Conservation (phyloP, 164 flowering plant genomes). For the Platanus orientalis region DNA sequence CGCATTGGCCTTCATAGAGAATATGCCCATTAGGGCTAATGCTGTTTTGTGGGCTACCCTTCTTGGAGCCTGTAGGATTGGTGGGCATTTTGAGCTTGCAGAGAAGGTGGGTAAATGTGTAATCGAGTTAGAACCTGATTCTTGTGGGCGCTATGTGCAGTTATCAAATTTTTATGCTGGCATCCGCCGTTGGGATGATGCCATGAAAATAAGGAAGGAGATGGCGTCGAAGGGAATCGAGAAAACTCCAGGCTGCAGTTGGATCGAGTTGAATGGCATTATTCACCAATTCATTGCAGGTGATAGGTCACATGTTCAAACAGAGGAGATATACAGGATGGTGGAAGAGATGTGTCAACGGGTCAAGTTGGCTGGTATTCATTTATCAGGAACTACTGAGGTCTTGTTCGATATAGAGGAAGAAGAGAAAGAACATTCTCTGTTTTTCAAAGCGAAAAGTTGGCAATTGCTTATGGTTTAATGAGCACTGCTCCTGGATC, state of each 20-base stretch:
- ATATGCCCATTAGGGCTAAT: slow-evolving; percentile 22
- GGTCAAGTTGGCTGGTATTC: slow-evolving; percentile 26
- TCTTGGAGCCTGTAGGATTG: slow-evolving; percentile 18
- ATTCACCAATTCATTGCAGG: slow-evolving; percentile 36
- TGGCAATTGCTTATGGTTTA: slow-evolving; percentile 34
- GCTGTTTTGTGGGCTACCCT: slow-evolving; percentile 19
- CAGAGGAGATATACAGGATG: slow-evolving; percentile 26
- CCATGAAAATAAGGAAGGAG: slow-evolving; percentile 11
- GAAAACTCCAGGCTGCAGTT: slow-evolving; percentile 24
- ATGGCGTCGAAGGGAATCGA: slow-evolving; percentile 20
- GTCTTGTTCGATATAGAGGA: slow-evolving; percentile 34
- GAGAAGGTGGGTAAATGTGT: slow-evolving; percentile 15
- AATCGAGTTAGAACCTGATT: slow-evolving; percentile 21
- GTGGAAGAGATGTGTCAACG: slow-evolving; percentile 26
- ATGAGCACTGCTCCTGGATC: slow-evolving; percentile 25
- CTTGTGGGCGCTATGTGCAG: slow-evolving; percentile 17
- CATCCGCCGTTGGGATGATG: slow-evolving; percentile 13
- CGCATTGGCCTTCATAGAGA: slow-evolving; percentile 13
- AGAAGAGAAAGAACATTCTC: slow-evolving; percentile 25
- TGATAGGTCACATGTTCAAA: slow-evolving; percentile 24
- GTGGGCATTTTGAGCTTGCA: slow-evolving; percentile 11
- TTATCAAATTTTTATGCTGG: slow-evolving; percentile 26
- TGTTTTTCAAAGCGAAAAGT: slow-evolving; percentile 33
- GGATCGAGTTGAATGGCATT: slow-evolving; percentile 21
- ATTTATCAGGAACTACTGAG: slow-evolving; percentile 18